Percentiles rank a stretch among this genome's conserved stretches.
Evolutionary conservation across 2,329 filamentous ascomycete species (phyloP).

Genomic region (Dactylellina parvicollis): DNA sequence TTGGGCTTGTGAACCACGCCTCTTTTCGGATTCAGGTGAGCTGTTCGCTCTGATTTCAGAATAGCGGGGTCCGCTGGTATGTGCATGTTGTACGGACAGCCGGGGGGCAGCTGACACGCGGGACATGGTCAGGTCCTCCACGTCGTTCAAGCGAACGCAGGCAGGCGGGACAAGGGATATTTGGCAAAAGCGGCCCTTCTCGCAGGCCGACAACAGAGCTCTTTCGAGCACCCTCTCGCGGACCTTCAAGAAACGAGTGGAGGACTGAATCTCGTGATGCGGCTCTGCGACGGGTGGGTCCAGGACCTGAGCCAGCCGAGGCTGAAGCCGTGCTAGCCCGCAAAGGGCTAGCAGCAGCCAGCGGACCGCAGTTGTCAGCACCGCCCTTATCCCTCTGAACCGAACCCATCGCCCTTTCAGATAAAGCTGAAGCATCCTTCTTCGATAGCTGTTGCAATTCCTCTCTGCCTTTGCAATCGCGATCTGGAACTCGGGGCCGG

Average conservation of each 20-base stretch:
- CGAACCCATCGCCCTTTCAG: background rate
- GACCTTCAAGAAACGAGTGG: background rate
- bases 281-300: slow-evolving; percentile 42
- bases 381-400: background rate
- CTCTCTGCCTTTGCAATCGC: background rate
- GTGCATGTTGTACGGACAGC: too few relatives aligned
- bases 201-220: too few relatives aligned
- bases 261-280: slow-evolving; percentile 13
- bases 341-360: slow-evolving; percentile 24
- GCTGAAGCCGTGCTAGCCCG: slow-evolving; percentile 31
- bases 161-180: slow-evolving; percentile 10
- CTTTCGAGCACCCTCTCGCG: background rate
- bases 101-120: slow-evolving; percentile 46
- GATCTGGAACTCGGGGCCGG: background rate
- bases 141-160: slow-evolving; percentile 39
- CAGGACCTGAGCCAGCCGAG: slow-evolving; percentile 21
- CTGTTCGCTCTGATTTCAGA: slow-evolving; percentile 37
- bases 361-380: slow-evolving; percentile 2
- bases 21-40: slow-evolving; percentile 28
- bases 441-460: background rate
- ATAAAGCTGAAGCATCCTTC: slow-evolving; percentile 4
- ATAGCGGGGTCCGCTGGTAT: slow-evolving; percentile 40
- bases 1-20: slow-evolving; percentile 39
- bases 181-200: too few relatives aligned
- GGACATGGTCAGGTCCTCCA: slow-evolving; percentile 40